Conservation (phyloP, 1,284 basidiomycete species). For the Melampsora larici-populina region DNA sequence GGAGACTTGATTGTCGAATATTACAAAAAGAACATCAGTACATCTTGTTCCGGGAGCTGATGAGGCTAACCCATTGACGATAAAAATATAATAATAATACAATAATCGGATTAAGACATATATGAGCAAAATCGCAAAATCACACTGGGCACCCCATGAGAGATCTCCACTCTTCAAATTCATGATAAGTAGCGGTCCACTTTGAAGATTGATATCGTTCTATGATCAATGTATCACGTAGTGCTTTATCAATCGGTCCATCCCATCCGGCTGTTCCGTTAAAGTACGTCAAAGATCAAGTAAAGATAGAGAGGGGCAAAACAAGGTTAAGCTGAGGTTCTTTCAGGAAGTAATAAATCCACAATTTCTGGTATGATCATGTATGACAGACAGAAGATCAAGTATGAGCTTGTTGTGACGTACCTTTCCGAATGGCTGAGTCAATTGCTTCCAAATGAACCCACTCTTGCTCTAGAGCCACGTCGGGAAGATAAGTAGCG, state of each 20-base stretch:
- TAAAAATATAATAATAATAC: too few species aligned
- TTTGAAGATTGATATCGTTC: conserved; percentile 81
- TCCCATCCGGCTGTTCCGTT: conserved; percentile 55
- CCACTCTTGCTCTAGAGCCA: conserved; percentile 91
- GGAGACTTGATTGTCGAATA: too few species aligned
- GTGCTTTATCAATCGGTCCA: conserved; percentile 74
- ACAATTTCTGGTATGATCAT: neutral
- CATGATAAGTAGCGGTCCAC: conserved; percentile 68
- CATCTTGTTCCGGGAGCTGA: too few species aligned
- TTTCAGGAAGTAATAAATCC: neutral
- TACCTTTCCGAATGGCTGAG: conserved; percentile 86
- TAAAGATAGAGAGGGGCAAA: neutral
- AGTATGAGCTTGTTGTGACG: conserved; percentile 56
- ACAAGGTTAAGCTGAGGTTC: neutral
- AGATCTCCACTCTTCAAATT: conserved; percentile 57
- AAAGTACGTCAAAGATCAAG: neutral
- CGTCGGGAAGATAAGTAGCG: conserved; percentile 92
- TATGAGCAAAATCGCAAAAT: neutral
- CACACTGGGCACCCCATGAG: conserved; percentile 29
- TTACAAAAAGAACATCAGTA: too few species aligned
- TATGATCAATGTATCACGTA: conserved; percentile 72
- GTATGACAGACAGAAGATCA: neutral
- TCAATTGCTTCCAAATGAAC: conserved; percentile 80
- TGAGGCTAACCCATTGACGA: too few species aligned
- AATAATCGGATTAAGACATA: too few species aligned